Percentiles rank a stretch among this genome's conserved stretches.
Conservation (phyloP, 257 asterid species). For the Euphrasia confusa region DNA sequence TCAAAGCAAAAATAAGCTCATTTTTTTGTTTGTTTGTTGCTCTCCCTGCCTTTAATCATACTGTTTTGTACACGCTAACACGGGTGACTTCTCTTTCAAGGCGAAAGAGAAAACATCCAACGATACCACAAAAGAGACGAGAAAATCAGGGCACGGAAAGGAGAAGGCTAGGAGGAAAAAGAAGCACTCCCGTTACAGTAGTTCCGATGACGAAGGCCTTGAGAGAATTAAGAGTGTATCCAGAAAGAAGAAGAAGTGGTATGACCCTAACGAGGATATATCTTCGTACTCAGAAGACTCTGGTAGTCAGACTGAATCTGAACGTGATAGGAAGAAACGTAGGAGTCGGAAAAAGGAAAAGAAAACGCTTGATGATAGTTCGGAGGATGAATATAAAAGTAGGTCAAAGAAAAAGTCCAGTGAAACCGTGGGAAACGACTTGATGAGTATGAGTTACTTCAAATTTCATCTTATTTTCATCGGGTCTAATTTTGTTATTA, state of each 20-base stretch:
- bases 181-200: constrained; percentile 41
- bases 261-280: constrained; percentile 65
- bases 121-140: constrained; percentile 37
- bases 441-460: constrained; percentile 27
- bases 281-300: constrained; percentile 50
- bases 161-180: constrained; percentile 38
- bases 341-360: constrained; percentile 35
- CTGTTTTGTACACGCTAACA: constrained; percentile 12
- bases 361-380: constrained; percentile 32
- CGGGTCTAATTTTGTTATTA: background rate
- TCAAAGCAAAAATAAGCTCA: no score
- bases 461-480: background rate
- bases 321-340: constrained; percentile 31
- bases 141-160: constrained; percentile 43
- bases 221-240: constrained; percentile 55
- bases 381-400: constrained; percentile 26
- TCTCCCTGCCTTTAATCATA: background rate
- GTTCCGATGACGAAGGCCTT: constrained; percentile 61
- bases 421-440: constrained; percentile 21
- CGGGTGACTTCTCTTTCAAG: constrained; percentile 30
- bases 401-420: constrained; percentile 35
- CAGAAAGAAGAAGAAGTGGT: constrained; percentile 79
- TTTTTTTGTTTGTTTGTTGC: no score
- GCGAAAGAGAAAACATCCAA: constrained; percentile 32
- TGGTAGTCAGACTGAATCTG: constrained; percentile 39